A percentile compares a stretch with the other conserved stretches of the same genome.
Evolutionary conservation across 164 flowering plant genomes (phyloP).

Genomic region (Vitis riparia): DNA sequence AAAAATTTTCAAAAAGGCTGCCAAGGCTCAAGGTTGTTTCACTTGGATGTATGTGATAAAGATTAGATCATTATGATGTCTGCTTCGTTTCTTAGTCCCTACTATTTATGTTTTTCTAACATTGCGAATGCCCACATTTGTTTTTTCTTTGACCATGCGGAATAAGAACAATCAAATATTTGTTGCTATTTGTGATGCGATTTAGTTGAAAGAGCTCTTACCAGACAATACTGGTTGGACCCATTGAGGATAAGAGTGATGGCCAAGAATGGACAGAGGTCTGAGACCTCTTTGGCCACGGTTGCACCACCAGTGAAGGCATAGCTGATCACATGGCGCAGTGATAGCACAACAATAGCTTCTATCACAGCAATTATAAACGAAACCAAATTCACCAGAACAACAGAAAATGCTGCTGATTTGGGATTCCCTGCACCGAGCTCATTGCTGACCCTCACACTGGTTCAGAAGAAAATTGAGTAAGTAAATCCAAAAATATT

Average conservation of each 20-base stretch:
- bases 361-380: conserved; percentile 38
- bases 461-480: conserved; percentile 5
- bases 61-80: too few species aligned
- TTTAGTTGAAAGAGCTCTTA: conserved; percentile 4
- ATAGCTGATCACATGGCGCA: conserved; percentile 62
- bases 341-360: conserved; percentile 35
- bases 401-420: conserved; percentile 53
- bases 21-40: too few species aligned
- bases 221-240: conserved; percentile 70
- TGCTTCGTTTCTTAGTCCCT: too few species aligned
- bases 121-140: too few species aligned
- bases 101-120: too few species aligned
- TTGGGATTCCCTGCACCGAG: conserved; percentile 62
- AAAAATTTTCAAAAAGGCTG: too few species aligned
- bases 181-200: too few species aligned
- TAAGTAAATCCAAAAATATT: too few species aligned
- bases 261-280: conserved; percentile 52
- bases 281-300: conserved; percentile 57
- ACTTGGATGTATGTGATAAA: too few species aligned
- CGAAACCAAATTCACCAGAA: conserved; percentile 37
- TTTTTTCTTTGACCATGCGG: too few species aligned
- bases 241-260: conserved; percentile 54
- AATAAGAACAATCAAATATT: too few species aligned
- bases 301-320: conserved; percentile 52
- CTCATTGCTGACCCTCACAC: conserved; percentile 69